A percentile compares a stretch with the other conserved stretches of the same genome.
These are phyloP conservation scores for Irpex sp. DNA, from an alignment of 1,284 basidiomycete genomes.

Conservation along the genomic window DNA sequence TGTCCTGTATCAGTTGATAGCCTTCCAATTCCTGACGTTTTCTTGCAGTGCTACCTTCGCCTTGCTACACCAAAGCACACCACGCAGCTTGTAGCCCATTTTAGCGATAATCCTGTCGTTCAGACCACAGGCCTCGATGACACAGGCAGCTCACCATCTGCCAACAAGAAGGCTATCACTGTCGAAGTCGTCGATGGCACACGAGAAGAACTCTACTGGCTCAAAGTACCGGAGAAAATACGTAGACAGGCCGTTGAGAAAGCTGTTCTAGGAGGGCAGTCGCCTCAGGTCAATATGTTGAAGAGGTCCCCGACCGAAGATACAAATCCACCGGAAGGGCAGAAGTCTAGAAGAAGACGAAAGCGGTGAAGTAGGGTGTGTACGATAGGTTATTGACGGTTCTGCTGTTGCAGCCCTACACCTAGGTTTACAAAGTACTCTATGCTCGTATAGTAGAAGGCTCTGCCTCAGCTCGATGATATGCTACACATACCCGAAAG, in stretches of 20 bases:
- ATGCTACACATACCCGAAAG: not conserved
- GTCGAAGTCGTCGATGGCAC: conserved; percentile 58
- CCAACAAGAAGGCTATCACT: conserved; percentile 31
- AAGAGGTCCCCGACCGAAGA: not conserved
- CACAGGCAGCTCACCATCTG: conserved; percentile 8
- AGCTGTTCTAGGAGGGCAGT: conserved; percentile 20
- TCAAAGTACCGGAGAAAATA: conserved; percentile 70
- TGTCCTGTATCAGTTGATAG: not conserved
- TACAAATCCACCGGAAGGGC: not conserved
- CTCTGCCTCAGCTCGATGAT: not conserved
- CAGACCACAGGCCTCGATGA: conserved; percentile 34
- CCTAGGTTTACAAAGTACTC: not conserved
- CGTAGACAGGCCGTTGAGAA: conserved; percentile 56
- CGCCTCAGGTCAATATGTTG: not conserved
- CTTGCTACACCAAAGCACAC: conserved; percentile 50
- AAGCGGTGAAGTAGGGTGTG: not conserved
- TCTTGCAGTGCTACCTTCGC: conserved; percentile 71
- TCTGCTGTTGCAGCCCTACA: not conserved
- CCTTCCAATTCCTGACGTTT: not conserved
- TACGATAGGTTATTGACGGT: not conserved
- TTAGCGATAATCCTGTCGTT: conserved; percentile 29
- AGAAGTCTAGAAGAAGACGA: not conserved
- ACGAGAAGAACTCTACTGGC: conserved; percentile 73
- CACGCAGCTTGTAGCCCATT: conserved; percentile 40
- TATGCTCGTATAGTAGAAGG: not conserved